Evolutionary conservation across 2,329 filamentous ascomycete genomes (phyloP), one percentile per base, ranked within the genome.

Genomic region (Talaromyces amestolkiae): DNA sequence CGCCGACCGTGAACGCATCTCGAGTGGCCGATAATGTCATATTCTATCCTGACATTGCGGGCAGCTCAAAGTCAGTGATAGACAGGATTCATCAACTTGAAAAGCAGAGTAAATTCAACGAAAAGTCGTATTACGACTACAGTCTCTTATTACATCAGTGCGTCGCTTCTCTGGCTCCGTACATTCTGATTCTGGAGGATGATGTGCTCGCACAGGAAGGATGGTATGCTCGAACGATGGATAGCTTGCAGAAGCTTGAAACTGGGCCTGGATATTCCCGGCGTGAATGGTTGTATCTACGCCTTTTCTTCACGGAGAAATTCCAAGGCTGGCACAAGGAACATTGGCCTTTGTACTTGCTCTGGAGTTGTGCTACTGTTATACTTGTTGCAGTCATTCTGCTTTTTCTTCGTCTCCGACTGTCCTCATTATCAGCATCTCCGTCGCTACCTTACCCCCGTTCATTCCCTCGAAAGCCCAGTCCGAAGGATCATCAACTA

Each of bases 141-240:
- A 73, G 70, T 9, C 79, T 79, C 53, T 68, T 83, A 31, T 68
- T 83, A 31, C 74, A 78, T 58, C 74, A 74, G 11, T 83, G 82
- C 69, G 67, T 74, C 27, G 70, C 72, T 33, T 72, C 73, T 7
- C 73, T 74, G 22, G 73, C 80, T 8, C 74, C 76, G 2, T 81
- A 81, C 67, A 74, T 80, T 43, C 71, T 76, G 6, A 79, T 84
- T 45, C 69, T 84, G 4, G 82, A 84, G 68, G 82, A 83, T 67
- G 81, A 83, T 68, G 74, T 79, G 3, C 63, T 84, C 4, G 80
- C 79, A 39, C 75, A 80, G 69, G 79, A 82, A 59, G 81, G 81
- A 13, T 83, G 82, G 81, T 82, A 79, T 67, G 72, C 78, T 58
- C 76, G 79, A 4, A 78, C 0, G 71, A 78, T 45, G 66, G 72